Base-by-base conservation (phyloP, 2,329 filamentous ascomycete species). In the Aspergillus nomiae region DNA sequence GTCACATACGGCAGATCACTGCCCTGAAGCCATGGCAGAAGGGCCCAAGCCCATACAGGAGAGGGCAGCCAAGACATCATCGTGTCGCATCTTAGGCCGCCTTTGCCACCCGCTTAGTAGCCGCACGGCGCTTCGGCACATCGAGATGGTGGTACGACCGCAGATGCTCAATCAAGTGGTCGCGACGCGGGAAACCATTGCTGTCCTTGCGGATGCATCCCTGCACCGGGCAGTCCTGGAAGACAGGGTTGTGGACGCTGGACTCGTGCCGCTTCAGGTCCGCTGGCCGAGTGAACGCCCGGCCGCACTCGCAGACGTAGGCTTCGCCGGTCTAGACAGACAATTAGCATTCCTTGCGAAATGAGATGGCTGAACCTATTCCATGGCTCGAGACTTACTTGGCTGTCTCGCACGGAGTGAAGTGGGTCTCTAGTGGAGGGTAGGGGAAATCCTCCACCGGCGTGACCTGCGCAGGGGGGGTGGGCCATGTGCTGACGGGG, bases 91-190 rank as follows among this genome's bases (percentile, higher is more conserved):
- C 66, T 70, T 63, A 62, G 58, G 61, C 60, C 53, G 59, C 60
- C 65, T 68, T 64, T 34, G 62, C 19, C 8, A 51, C 36, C 30
- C 73, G 71, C 69, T 76, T 76, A 60, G 73, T 70, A 16, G 71
- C 68, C 16, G 48, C 48, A 30, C 71, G 67, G 1, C 78, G 77
- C 70, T 81, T 80, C 3, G 78, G 77, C 21, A 82, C 71, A 38
- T 83, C 77, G 53, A 81, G 72, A 60, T 83, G 80, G 69, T 88
- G 86, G 63, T 82, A 86, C 50, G 84, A 84, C 58, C 86, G 77
- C 58, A 85, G 71, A 71, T 89, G 86, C 69, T 88, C 86, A 45
- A 79, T 79, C 46, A 87, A 76, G 69, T 88, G 86, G 68, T 89
- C 86, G 58, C 81, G 78, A 7, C 86, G 79, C 5, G 83, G 83